Evolutionary conservation across 305 asterid genomes (phyloP), one percentile per base, ranked within the genome.

Genomic region (Solanum chacoense): DNA sequence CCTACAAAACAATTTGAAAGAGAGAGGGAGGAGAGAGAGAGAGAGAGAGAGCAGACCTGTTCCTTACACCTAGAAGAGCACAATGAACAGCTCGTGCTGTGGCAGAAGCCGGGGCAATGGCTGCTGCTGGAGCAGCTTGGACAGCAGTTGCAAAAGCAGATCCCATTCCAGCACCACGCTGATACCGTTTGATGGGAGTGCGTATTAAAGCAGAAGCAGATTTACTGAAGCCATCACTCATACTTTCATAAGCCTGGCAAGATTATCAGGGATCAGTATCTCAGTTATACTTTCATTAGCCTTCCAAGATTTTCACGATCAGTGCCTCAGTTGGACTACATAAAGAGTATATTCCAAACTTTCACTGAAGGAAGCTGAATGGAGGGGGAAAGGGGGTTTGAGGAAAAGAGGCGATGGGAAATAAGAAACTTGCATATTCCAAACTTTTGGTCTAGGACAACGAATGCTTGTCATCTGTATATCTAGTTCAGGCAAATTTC

Each of bases 101-200:
- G 89, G 98, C 99, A 91, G 99, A 92, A 91, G 98, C 98, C 26
- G 99, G 99, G 93, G 99, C 98, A 72, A 98, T 90, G 35, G 98
- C 99, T 88, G 99, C 99, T 50, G 94, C 98, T 87, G 99, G 99
- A 90, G 97, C 95, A 90, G 95, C 96, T 94, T 94, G 96, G 91
- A 93, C 96, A 67, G 95, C 99, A 77, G 95, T 93, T 37, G 93
- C 95, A 91, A 98, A 92, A 92, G 98, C 97, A 85, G 98, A 93
- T 22, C 99, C 98, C 88, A 98, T 85, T 71, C 98, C 94, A 88
- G 95, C 98, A 90, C 98, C 99, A 67, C 98, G 95, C 88, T 93
- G 95, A 92, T 93, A 94, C 90, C 89, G 94, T 92, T 96, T 94
- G 92, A 98, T 81, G 32, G 99, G 99, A 55, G 90, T 85, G 89